Evolutionary conservation across 2,329 filamentous ascomycete species (phyloP), one percentile per base, ranked within the genome.

Genomic region (Pseudogymnoascus sp.): DNA sequence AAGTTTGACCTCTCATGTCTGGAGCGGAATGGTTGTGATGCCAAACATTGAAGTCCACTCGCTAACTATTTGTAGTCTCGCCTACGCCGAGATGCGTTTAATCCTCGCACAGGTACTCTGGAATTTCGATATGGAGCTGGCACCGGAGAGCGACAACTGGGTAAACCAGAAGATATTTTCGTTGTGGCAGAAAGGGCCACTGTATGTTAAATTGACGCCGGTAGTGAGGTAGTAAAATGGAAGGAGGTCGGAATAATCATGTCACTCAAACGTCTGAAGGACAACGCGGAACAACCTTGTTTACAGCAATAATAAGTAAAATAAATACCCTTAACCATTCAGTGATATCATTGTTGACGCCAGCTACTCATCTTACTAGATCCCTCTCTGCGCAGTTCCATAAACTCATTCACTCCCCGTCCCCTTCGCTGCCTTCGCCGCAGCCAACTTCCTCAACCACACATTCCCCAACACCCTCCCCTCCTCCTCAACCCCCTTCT

Each of bases 361-460:
- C 29, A 11, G 23, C 14, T 54, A 16, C 21, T 16, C 45, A 1
- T 1, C 23, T 18, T 18, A 5, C 26, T 51, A 5, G 14, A 29
- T 12, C 12, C 6, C 8, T 31, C 47, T 31, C 26, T 4, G 4
- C 7, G 23, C 14, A 54, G 26, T 10, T 18, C 14, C 23, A 54
- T 5, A 54, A 47, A 26, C 21, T 54, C 23, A 54, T 29, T 54
- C 23, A 12, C 45, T 31, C 7, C 23, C 45, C 5, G 14, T 16
- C 23, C 7, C 26, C 47, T 31, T 54, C n/a, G 14, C 23, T n/a
- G 47, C 70, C 71, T 34, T 34, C 31, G 10, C 10, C 2, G 31
- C 31, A 51, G 73, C 75, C 65, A 80, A 64, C 54, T 75, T 73
- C 66, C 77, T 73, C 11, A 80, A 66, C 1, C 72, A 77, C 21